These are phyloP conservation scores for Sambucus nigra DNA, from an alignment of 129 eudicot genomes.

Conservation along the genomic window DNA sequence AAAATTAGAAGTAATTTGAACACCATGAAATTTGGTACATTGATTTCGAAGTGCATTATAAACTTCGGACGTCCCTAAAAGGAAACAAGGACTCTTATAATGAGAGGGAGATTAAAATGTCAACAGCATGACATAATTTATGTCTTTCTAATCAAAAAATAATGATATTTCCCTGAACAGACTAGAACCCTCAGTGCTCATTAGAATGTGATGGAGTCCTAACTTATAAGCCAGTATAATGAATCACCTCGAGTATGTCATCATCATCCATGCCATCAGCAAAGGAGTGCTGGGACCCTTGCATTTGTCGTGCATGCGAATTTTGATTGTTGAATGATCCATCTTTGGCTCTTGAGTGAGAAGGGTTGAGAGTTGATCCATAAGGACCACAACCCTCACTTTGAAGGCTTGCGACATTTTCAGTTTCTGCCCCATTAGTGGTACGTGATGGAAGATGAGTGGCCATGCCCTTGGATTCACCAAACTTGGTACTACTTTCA, in stretches of 20 bases:
- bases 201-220: not conserved
- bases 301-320: constrained; percentile 9
- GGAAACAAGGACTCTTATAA: not conserved
- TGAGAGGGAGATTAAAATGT: not conserved
- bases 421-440: constrained; percentile 25
- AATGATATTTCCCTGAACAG: not conserved
- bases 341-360: constrained; percentile 24
- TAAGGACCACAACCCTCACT: constrained; percentile 21
- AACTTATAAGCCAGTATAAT: not conserved
- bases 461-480: constrained; percentile 21
- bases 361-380: constrained; percentile 20
- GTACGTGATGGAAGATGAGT: constrained; percentile 18
- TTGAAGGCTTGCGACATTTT: constrained; percentile 23
- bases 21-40: too few species aligned
- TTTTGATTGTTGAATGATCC: constrained; percentile 12
- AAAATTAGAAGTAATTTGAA: too few species aligned
- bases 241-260: constrained; percentile 77
- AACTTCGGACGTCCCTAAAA: too few species aligned
- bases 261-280: constrained; percentile 58
- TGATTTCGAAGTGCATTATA: too few species aligned
- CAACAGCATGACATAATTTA: not conserved
- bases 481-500: constrained; percentile 18
- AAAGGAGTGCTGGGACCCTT: constrained; percentile 16
- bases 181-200: not conserved
- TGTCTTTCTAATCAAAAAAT: not conserved